Conservation (phyloP, 768 basidiomycete species). For the Boletus subcaerulescens region DNA sequence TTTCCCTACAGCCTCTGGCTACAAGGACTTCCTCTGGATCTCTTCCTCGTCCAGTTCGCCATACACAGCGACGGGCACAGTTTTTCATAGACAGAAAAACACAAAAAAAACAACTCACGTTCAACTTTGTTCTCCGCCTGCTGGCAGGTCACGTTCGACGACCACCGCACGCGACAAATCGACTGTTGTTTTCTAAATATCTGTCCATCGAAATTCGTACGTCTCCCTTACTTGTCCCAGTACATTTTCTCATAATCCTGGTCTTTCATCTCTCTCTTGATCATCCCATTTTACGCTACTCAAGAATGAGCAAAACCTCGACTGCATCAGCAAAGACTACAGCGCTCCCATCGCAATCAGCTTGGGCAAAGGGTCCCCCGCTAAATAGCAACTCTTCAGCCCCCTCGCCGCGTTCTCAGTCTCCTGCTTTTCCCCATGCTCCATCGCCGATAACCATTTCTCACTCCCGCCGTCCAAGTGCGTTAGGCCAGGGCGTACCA, state of each 20-base stretch:
- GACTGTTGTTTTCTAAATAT: conserved; percentile 46
- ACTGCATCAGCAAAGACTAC: conserved; percentile 71
- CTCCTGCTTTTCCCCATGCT: conserved; percentile 59
- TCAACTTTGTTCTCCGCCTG: conserved; percentile 72
- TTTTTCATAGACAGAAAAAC: conserved; percentile 40
- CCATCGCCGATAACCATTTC: conserved; percentile 46
- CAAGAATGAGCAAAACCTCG: conserved; percentile 93
- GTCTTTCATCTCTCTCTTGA: background rate
- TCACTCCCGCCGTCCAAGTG: conserved; percentile 78
- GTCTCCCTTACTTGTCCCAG: conserved; percentile 17
- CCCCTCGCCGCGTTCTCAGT: conserved; percentile 72
- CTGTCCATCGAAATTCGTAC: conserved; percentile 42
- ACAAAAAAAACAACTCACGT: conserved; percentile 28
- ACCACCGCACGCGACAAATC: conserved; percentile 69
- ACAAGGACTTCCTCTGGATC: conserved; percentile 27
- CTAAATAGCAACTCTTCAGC: conserved; percentile 47
- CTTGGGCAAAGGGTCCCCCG: conserved; percentile 90
- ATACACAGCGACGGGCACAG: conserved; percentile 35
- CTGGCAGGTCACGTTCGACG: conserved; percentile 90
- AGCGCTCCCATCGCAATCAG: conserved; percentile 75
- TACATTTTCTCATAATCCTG: background rate
- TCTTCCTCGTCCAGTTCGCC: conserved; percentile 32
- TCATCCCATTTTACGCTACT: conserved; percentile 2
- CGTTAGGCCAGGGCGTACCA: conserved; percentile 65
- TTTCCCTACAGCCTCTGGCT: conserved; percentile 39